Conservation (phyloP, 1,284 basidiomycete species). For the Ganoderma meredithae region DNA sequence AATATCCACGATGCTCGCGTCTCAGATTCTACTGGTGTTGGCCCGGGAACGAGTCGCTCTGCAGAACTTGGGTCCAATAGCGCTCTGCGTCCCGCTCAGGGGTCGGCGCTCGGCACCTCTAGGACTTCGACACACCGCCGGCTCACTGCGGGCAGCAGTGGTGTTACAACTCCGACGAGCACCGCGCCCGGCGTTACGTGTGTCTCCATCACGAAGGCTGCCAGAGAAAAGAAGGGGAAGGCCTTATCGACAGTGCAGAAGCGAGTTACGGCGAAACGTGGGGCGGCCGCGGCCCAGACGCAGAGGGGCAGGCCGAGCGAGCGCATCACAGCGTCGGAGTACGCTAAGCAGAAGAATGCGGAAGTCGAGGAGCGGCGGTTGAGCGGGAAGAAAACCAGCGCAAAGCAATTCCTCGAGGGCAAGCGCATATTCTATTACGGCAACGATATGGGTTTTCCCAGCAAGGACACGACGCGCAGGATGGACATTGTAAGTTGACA, state of each 20-base stretch:
- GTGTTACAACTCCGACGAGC: constrained; percentile 36
- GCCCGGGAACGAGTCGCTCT: background rate
- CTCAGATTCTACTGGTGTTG: no score
- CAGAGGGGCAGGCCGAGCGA: constrained; percentile 32
- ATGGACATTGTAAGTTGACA: constrained; percentile 60
- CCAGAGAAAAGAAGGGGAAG: background rate
- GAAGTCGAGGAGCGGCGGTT: constrained; percentile 28
- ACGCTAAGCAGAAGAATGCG: constrained; percentile 46
- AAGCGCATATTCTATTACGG: constrained; percentile 65
- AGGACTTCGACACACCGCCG: constrained; percentile 10
- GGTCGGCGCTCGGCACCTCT: background rate
- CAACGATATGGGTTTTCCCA: constrained; percentile 61
- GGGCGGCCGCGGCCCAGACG: background rate
- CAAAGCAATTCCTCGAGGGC: constrained; percentile 48
- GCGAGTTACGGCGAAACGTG: constrained; percentile 6
- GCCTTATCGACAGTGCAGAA: constrained; percentile 21
- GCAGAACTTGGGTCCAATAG: no score
- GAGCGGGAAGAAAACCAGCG: constrained; percentile 28
- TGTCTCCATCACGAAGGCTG: background rate
- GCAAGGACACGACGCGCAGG: constrained; percentile 54
- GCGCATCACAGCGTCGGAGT: constrained; percentile 47
- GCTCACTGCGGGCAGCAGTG: constrained; percentile 26
- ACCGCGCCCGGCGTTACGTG: constrained; percentile 26
- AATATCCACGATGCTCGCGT: background rate
- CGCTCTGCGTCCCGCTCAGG: background rate